phyloP scores from a whole-genome alignment of 1,139 yeast genomes.

The Debaryomyces robertsiae region DNA sequence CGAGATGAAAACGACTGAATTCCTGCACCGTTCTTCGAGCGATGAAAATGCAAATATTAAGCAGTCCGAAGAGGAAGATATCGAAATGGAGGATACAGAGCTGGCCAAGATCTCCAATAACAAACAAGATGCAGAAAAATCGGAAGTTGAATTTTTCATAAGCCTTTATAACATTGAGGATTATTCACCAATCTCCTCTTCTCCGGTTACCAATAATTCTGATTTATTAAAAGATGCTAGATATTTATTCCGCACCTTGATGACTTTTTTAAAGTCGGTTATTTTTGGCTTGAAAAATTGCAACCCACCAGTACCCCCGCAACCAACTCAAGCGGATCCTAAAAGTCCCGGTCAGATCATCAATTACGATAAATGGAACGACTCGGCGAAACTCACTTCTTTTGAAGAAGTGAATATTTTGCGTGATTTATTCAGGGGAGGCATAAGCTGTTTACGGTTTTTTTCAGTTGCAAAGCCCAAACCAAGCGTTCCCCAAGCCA shows the following conservation, averaged over 20 bases:
- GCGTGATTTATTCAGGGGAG: slow-evolving; percentile 78
- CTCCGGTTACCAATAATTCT: slow-evolving; percentile 38
- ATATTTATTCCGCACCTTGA: slow-evolving; percentile 80
- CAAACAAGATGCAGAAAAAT: slow-evolving; percentile 21
- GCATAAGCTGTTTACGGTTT: slow-evolving; percentile 77
- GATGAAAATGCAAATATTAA: slow-evolving; percentile 5
- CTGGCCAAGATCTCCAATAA: slow-evolving; percentile 13
- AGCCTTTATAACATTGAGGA: slow-evolving; percentile 44
- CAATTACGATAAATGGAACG: slow-evolving; percentile 71
- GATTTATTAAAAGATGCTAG: slow-evolving; percentile 87
- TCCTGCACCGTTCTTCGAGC: background rate
- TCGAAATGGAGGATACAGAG: slow-evolving; percentile 15
- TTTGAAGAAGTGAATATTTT: slow-evolving; percentile 82
- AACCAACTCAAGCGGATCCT: slow-evolving; percentile 53
- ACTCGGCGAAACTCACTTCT: slow-evolving; percentile 79
- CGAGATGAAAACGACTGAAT: slow-evolving; percentile 10
- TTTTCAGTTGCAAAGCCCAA: slow-evolving; percentile 62
- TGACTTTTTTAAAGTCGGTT: slow-evolving; percentile 88
- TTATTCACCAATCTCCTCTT: slow-evolving; percentile 41
- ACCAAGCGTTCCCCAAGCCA: slow-evolving; percentile 35
- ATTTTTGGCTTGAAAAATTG: slow-evolving; percentile 88
- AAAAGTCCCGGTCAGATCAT: slow-evolving; percentile 62
- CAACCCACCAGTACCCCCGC: slow-evolving; percentile 79
- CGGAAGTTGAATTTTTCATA: slow-evolving; percentile 25
- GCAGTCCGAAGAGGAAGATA: slow-evolving; percentile 11